These are phyloP conservation scores for Arachis hypogaea DNA, from an alignment of 306 rosid species.

Conservation along the genomic window DNA sequence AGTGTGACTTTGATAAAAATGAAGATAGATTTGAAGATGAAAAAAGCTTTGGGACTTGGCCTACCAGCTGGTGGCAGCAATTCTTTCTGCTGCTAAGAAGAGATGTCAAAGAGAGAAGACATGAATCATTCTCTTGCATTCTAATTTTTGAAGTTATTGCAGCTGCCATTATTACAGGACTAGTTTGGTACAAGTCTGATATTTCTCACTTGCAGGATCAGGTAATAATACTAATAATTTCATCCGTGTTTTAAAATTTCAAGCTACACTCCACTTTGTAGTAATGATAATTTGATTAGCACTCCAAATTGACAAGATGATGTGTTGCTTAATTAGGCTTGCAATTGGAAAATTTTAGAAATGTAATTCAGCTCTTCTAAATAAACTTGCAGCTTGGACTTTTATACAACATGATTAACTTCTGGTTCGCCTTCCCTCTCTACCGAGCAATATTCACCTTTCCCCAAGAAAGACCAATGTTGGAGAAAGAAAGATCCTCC, in stretches of 20 bases:
- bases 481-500: conserved; percentile 67
- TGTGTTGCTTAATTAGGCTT: too few relatives aligned
- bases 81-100: conserved; percentile 53
- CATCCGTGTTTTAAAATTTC: too few relatives aligned
- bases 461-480: conserved; percentile 64
- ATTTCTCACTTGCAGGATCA: conserved; percentile 58
- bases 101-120: conserved; percentile 58
- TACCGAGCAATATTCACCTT: conserved; percentile 72
- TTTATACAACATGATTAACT: conserved; percentile 27
- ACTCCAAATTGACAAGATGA: background rate
- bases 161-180: conserved; percentile 50
- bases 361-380: too few relatives aligned
- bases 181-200: conserved; percentile 58
- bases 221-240: conserved; percentile 35
- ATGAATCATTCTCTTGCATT: conserved; percentile 51
- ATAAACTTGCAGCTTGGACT: conserved; percentile 53
- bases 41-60: conserved; percentile 47
- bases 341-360: too few relatives aligned
- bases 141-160: conserved; percentile 45
- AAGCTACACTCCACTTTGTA: too few relatives aligned
- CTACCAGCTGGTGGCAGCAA: conserved; percentile 64
- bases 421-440: conserved; percentile 60
- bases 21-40: conserved; percentile 36
- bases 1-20: background rate
- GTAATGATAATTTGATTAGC: too few relatives aligned